Evolutionary conservation across 2,329 filamentous ascomycete genomes (phyloP).

Genomic region (Monilinia fructicola): DNA sequence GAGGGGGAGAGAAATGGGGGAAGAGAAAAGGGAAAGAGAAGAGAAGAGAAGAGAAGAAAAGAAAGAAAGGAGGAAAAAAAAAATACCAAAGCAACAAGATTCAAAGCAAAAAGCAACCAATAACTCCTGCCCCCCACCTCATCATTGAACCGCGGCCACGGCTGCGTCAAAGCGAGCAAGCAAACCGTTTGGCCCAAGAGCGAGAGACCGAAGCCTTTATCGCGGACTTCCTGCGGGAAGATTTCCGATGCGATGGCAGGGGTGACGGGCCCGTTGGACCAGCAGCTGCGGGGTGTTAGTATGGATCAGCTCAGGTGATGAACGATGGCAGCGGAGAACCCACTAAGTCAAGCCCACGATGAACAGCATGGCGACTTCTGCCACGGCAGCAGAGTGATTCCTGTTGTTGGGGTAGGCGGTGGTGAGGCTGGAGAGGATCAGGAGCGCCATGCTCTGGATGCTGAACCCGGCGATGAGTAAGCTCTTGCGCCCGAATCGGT

Average conservation of each 20-base stretch:
- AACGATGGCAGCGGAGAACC: slow-evolving; percentile 22
- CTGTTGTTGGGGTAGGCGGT: slow-evolving; percentile 43
- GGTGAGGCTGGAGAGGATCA: slow-evolving; percentile 43
- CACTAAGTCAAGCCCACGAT: slow-evolving; percentile 45
- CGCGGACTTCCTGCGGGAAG: slow-evolving; percentile 45
- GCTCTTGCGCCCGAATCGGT: slow-evolving; percentile 68
- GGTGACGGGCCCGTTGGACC: slow-evolving; percentile 45
- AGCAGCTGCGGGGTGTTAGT: not conserved
- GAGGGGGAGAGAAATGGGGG: not conserved
- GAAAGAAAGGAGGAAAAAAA: not conserved
- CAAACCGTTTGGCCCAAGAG: slow-evolving; percentile 44
- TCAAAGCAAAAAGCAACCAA: slow-evolving; percentile 45
- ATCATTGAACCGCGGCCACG: slow-evolving; percentile 44
- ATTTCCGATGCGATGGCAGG: slow-evolving; percentile 43
- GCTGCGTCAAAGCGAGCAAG: slow-evolving; percentile 44
- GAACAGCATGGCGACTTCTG: slow-evolving; percentile 46
- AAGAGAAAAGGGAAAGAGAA: not conserved
- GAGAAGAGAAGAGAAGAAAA: not conserved
- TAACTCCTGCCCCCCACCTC: slow-evolving; percentile 44
- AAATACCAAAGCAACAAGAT: slow-evolving; percentile 41
- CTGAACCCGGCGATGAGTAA: slow-evolving; percentile 62
- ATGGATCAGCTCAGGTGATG: not conserved
- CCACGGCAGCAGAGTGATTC: slow-evolving; percentile 44
- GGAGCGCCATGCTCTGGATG: slow-evolving; percentile 43
- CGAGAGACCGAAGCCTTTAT: slow-evolving; percentile 43